Evolutionary conservation across 2,329 filamentous ascomycete species (phyloP).

Genomic region (Septoria petroselini): DNA sequence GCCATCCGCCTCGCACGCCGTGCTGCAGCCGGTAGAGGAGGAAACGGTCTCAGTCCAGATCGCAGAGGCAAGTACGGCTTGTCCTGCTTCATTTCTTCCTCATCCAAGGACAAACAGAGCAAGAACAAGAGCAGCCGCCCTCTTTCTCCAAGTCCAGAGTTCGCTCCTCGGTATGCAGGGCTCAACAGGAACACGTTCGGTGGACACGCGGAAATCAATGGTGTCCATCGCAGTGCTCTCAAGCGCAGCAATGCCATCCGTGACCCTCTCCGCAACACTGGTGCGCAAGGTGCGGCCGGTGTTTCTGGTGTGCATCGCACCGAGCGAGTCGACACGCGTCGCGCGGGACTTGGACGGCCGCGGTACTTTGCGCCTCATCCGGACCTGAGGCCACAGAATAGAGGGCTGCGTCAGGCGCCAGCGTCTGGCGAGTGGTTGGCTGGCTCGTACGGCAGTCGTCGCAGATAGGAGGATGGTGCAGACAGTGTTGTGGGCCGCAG

Average conservation of each 20-base stretch:
- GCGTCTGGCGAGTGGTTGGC: too few species aligned
- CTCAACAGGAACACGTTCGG: background rate
- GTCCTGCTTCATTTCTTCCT: background rate
- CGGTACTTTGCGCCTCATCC: too few species aligned
- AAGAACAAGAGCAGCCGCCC: background rate
- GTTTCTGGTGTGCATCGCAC: background rate
- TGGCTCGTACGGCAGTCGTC: too few species aligned
- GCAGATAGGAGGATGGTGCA: too few species aligned
- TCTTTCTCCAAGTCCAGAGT: background rate
- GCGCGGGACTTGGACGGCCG: too few species aligned
- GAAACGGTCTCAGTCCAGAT: background rate
- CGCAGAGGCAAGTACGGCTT: background rate
- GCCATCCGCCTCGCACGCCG: background rate
- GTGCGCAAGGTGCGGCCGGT: background rate
- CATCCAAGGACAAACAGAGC: background rate
- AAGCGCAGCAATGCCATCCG: background rate
- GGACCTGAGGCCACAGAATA: too few species aligned
- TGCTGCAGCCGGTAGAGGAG: background rate
- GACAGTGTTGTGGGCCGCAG: too few species aligned
- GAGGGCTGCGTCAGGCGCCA: too few species aligned
- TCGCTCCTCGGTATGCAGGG: background rate
- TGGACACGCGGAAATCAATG: background rate
- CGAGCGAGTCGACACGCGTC: too few species aligned
- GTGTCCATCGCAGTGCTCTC: background rate
- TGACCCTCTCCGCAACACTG: background rate